A percentile compares a stretch with the other conserved stretches of the same genome.
phyloP scores from a whole-genome alignment of 176 grass and related monocot genomes.

The Saccharum officinarum region DNA sequence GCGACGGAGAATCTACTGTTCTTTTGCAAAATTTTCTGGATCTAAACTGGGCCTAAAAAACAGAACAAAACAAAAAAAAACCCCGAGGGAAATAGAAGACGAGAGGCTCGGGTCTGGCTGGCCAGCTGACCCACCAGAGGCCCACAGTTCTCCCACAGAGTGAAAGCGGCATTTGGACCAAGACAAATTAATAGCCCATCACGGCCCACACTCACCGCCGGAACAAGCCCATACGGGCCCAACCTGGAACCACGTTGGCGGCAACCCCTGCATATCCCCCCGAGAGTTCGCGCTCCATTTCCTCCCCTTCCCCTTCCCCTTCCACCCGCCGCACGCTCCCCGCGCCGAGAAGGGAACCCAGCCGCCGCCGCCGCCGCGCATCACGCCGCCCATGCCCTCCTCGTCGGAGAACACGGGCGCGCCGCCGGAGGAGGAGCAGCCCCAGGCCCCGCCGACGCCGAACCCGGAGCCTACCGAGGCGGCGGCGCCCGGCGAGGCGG shows the following conservation, averaged over 20 bases:
- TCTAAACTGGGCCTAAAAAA: too few relatives aligned
- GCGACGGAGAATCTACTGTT: too few relatives aligned
- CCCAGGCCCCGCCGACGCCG: background rate
- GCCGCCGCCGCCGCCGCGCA: background rate
- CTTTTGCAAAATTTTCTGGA: too few relatives aligned
- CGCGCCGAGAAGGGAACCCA: background rate
- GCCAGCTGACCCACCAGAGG: too few relatives aligned
- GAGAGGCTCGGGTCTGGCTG: too few relatives aligned
- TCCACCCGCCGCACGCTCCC: background rate
- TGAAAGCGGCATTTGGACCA: too few relatives aligned
- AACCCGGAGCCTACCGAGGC: conserved; percentile 25
- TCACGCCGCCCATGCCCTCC: conserved; percentile 27
- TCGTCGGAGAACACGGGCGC: conserved; percentile 21
- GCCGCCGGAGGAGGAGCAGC: background rate
- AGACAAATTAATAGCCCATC: too few relatives aligned
- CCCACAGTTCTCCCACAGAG: too few relatives aligned
- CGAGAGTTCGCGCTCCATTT: conserved; percentile 18
- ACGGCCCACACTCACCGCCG: background rate
- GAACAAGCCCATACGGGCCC: background rate
- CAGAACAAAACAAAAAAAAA: too few relatives aligned
- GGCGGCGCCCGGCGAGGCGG: background rate
- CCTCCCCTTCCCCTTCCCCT: background rate
- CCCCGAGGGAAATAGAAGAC: too few relatives aligned
- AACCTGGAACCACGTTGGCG: background rate
- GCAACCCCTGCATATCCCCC: background rate